A percentile compares a stretch with the other conserved stretches of the same genome.
phyloP scores from a whole-genome alignment of 805 yeast genomes.

The Jamesozyma piceae region DNA sequence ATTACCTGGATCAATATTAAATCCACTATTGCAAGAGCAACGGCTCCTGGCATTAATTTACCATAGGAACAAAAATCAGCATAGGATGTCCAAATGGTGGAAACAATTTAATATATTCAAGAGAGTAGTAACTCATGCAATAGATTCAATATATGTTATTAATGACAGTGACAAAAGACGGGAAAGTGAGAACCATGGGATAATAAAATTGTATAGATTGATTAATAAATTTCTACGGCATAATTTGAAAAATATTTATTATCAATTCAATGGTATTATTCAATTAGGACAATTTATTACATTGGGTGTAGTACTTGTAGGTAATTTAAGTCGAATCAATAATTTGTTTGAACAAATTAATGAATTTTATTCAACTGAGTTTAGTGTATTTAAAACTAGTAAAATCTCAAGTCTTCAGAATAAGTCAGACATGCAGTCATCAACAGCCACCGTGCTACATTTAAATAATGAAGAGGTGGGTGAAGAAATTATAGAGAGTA shows the following conservation, averaged over 20 bases:
- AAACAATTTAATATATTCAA: constrained; percentile 52
- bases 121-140: constrained; percentile 32
- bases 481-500: neutral
- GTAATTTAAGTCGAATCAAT: constrained; percentile 41
- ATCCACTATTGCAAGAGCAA: constrained; percentile 38
- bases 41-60: constrained; percentile 52
- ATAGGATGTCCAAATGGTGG: constrained; percentile 71
- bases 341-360: constrained; percentile 12
- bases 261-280: constrained; percentile 56
- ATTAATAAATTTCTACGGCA: constrained; percentile 25
- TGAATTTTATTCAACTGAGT: constrained; percentile 12
- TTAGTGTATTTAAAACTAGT: constrained; percentile 3
- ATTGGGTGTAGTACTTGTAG: constrained; percentile 62
- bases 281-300: constrained; percentile 70
- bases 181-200: constrained; percentile 17
- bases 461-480: constrained; percentile 24
- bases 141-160: constrained; percentile 2
- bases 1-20: neutral
- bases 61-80: constrained; percentile 72
- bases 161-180: no score
- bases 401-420: no score
- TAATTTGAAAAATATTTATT: constrained; percentile 43
- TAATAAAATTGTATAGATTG: constrained; percentile 9
- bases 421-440: no score
- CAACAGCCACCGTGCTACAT: no score